phyloP scores from a whole-genome alignment of 495 filamentous ascomycete species.

The Neurospora pannonica region DNA sequence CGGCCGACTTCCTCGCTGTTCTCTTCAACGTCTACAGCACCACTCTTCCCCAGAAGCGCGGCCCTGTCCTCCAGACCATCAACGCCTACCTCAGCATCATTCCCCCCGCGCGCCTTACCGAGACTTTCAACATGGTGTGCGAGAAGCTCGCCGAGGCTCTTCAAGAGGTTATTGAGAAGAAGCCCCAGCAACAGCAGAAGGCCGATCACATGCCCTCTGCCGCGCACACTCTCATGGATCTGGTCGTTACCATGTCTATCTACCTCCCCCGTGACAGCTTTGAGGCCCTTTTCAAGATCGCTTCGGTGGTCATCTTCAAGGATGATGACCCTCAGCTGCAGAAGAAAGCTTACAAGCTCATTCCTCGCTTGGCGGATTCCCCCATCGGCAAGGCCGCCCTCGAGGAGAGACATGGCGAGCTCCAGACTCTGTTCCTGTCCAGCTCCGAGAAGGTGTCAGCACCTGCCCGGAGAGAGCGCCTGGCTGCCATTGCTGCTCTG shows the following conservation, averaged over 20 bases:
- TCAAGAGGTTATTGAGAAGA: slow-evolving; percentile 46
- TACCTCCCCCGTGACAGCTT: slow-evolving; percentile 83
- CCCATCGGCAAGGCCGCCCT: slow-evolving; percentile 64
- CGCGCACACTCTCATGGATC: slow-evolving; percentile 88
- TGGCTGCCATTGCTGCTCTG: slow-evolving; percentile 70
- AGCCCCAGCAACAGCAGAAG: slow-evolving; percentile 47
- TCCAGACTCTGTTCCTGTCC: slow-evolving; percentile 68
- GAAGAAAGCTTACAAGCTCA: slow-evolving; percentile 98
- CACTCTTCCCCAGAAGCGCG: slow-evolving; percentile 84
- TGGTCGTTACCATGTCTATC: slow-evolving; percentile 88
- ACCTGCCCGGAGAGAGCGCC: slow-evolving; percentile 73
- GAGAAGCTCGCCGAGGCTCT: slow-evolving; percentile 72
- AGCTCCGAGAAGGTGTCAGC: slow-evolving; percentile 73
- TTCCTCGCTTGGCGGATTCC: slow-evolving; percentile 77
- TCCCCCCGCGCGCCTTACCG: slow-evolving; percentile 60
- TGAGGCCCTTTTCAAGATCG: slow-evolving; percentile 69
- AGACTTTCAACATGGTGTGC: slow-evolving; percentile 78
- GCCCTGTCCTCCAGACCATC: slow-evolving; percentile 83
- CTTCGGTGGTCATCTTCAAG: slow-evolving; percentile 66
- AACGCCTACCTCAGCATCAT: slow-evolving; percentile 90
- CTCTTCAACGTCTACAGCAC: slow-evolving; percentile 97
- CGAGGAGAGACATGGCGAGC: slow-evolving; percentile 56
- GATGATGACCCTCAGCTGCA: slow-evolving; percentile 84
- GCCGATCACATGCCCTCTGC: slow-evolving; percentile 77
- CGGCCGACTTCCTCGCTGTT: slow-evolving; percentile 83